phyloP scores from a whole-genome alignment of 805 yeast species.

The Candida piceae region DNA sequence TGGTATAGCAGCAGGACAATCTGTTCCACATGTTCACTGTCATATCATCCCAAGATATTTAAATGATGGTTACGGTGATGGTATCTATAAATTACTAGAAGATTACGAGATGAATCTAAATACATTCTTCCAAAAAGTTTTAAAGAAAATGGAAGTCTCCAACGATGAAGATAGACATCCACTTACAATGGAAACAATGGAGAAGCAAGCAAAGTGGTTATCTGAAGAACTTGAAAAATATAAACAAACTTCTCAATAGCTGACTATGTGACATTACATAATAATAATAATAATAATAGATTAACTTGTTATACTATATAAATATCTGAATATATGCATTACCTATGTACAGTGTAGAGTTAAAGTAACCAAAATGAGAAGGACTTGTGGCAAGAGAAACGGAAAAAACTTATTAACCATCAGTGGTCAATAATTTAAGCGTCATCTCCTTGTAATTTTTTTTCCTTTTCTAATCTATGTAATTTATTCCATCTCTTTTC shows the following conservation, averaged over 20 bases:
- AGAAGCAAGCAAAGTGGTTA: slow-evolving; percentile 59
- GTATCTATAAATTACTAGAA: slow-evolving; percentile 65
- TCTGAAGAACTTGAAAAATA: slow-evolving; percentile 35
- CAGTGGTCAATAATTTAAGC: no score
- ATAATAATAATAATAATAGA: no score
- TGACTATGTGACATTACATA: no score
- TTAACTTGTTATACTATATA: no score
- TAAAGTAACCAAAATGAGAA: no score
- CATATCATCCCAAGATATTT: slow-evolving; percentile 85
- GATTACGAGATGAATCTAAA: slow-evolving; percentile 44
- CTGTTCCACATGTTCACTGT: slow-evolving; percentile 92
- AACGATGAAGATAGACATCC: slow-evolving; percentile 52
- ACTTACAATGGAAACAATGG: slow-evolving; percentile 64
- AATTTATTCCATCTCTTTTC: slow-evolving; percentile 21
- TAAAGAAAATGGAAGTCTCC: slow-evolving; percentile 26
- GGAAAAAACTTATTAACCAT: no score
- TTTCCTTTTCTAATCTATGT: slow-evolving; percentile 9
- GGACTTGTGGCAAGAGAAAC: no score
- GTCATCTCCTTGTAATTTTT: background rate
- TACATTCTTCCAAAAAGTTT: slow-evolving; percentile 29
- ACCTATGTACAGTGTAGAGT: no score
- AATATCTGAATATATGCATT: no score
- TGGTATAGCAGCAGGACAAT: slow-evolving; percentile 93
- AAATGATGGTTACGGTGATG: slow-evolving; percentile 59
- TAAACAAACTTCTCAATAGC: no score